Conservation (phyloP, 2,329 filamentous ascomycete species). For the Fusarium dlaminii region DNA sequence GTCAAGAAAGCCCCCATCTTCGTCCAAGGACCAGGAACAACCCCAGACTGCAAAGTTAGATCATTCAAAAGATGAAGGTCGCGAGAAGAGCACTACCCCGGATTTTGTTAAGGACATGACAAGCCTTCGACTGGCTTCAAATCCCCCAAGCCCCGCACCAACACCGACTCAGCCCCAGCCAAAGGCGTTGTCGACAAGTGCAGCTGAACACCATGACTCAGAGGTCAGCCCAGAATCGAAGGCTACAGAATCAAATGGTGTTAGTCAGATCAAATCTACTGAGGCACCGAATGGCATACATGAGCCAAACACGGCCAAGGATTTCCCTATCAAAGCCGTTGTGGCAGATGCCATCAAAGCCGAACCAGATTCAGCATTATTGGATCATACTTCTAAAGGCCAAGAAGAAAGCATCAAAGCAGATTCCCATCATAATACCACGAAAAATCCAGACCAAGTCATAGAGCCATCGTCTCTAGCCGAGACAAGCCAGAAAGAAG, state of each 20-base stretch:
- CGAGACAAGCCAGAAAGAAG: not conserved
- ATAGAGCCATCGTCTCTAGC: not conserved
- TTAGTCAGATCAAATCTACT: not conserved
- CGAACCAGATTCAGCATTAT: not conserved
- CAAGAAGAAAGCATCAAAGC: not conserved
- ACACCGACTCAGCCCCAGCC: constrained; percentile 28
- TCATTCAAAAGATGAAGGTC: constrained; percentile 14
- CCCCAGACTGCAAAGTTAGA: constrained; percentile 3
- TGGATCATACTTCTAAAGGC: not conserved
- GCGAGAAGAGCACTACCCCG: constrained; percentile 40
- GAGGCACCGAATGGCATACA: not conserved
- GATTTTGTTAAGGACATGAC: constrained; percentile 47
- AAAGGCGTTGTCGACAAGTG: constrained; percentile 34
- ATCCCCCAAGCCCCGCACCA: constrained; percentile 34
- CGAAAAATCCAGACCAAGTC: not conserved
- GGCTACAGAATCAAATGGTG: constrained; percentile 18
- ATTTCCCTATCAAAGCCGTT: constrained; percentile 20
- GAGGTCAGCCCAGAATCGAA: constrained; percentile 24
- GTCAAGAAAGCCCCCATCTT: constrained; percentile 3
- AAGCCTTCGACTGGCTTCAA: constrained; percentile 44
- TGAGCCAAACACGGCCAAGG: not conserved
- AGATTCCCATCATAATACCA: not conserved
- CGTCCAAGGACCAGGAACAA: constrained; percentile 19
- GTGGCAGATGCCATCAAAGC: not conserved
- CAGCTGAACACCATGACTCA: constrained; percentile 28